phyloP scores from a whole-genome alignment of 2,329 filamentous ascomycete genomes.

The Lachnum nothofagi region DNA sequence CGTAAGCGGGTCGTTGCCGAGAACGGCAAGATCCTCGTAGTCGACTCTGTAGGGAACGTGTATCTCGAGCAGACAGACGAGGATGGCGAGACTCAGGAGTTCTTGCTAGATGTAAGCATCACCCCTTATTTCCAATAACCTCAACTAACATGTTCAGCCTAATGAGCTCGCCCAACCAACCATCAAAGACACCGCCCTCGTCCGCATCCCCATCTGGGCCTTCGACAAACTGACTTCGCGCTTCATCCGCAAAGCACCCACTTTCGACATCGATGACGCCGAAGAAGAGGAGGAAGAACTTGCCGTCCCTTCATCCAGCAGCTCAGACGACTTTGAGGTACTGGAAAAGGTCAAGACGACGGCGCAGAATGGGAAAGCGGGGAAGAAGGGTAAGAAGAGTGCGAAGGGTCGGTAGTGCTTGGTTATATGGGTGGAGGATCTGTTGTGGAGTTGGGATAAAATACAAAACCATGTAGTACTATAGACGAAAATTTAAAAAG shows the following conservation, averaged over 20 bases:
- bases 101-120: conserved; percentile 74
- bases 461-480: conserved; percentile 4
- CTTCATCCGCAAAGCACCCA: conserved; percentile 38
- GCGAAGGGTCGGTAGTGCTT: conserved; percentile 14
- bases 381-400: conserved; percentile 28
- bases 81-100: conserved; percentile 77
- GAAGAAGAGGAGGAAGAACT: conserved; percentile 42
- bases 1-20: conserved; percentile 86
- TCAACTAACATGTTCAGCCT: conserved; percentile 46
- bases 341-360: conserved; percentile 47
- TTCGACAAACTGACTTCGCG: conserved; percentile 55
- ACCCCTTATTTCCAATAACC: conserved; percentile 10
- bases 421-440: neutral
- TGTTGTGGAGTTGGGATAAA: conserved; percentile 11
- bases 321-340: conserved; percentile 59
- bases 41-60: conserved; percentile 87
- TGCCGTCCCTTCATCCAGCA: conserved; percentile 49
- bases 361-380: conserved; percentile 27
- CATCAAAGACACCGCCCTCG: conserved; percentile 75
- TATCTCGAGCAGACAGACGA: conserved; percentile 90
- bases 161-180: conserved; percentile 75
- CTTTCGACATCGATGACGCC: conserved; percentile 35
- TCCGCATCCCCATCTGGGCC: conserved; percentile 70
- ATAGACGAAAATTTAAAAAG: conserved; percentile 10
- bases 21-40: conserved; percentile 91